Percentiles rank a stretch among this genome's conserved stretches.
These are phyloP conservation scores for Colletotrichum filicis DNA, from an alignment of 2,329 filamentous ascomycete species.

Conservation along the genomic window DNA sequence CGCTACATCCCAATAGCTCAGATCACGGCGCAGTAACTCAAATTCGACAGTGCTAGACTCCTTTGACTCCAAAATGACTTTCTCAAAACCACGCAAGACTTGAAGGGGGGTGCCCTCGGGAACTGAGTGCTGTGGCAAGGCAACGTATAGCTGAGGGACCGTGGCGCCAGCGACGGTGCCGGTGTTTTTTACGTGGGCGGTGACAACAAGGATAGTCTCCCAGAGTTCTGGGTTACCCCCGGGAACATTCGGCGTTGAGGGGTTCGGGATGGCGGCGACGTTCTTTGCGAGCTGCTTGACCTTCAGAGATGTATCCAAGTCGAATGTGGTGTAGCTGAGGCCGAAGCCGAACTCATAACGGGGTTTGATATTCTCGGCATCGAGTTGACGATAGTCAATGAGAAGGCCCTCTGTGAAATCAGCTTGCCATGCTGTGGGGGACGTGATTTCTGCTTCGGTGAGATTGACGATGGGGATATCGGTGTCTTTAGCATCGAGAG, in stretches of 20 bases:
- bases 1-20: constrained; percentile 73
- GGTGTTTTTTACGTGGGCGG: constrained; percentile 72
- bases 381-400: constrained; percentile 66
- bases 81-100: constrained; percentile 74
- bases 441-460: constrained; percentile 69
- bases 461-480: constrained; percentile 56
- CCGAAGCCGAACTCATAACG: constrained; percentile 74
- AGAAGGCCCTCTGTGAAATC: constrained; percentile 63
- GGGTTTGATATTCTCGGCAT: constrained; percentile 58
- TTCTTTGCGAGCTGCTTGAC: constrained; percentile 46
- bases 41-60: constrained; percentile 61
- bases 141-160: constrained; percentile 71
- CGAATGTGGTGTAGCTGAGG: constrained; percentile 74
- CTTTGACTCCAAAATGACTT: constrained; percentile 62
- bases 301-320: constrained; percentile 56
- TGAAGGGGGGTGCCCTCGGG: constrained; percentile 55
- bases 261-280: constrained; percentile 50
- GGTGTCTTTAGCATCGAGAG: constrained; percentile 57
- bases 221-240: constrained; percentile 60
- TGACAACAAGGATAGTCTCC: constrained; percentile 60
- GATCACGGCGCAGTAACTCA: constrained; percentile 67
- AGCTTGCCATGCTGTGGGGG: constrained; percentile 61
- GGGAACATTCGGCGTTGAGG: constrained; percentile 49
- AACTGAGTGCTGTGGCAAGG: constrained; percentile 44
- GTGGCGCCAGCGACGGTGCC: constrained; percentile 71